Percentiles rank a stretch among this genome's conserved stretches.
These are phyloP conservation scores for Cercospora sp. DNA, from an alignment of 2,329 filamentous ascomycete genomes.

Conservation along the genomic window DNA sequence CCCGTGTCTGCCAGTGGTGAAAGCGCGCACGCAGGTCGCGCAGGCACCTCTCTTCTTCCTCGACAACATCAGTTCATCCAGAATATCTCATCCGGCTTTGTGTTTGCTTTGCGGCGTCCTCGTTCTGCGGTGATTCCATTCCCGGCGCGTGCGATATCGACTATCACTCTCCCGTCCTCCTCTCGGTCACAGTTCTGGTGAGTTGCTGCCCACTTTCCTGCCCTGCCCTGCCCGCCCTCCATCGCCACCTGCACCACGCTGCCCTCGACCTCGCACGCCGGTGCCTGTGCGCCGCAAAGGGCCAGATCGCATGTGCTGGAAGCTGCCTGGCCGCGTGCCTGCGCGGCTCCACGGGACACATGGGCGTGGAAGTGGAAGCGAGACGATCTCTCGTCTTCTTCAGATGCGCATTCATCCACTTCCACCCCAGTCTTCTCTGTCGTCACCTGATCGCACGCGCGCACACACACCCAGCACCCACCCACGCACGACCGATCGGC, in stretches of 20 bases:
- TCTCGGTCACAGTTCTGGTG: neutral
- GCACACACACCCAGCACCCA: neutral
- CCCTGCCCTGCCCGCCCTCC: neutral
- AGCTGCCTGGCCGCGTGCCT: neutral
- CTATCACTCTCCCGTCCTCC: neutral
- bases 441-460: slow-evolving; percentile 5
- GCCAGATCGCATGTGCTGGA: neutral
- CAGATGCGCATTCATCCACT: neutral
- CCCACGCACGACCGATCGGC: neutral
- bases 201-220: neutral
- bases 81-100: neutral
- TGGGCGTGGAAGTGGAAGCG: neutral
- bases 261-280: neutral
- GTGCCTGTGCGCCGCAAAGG: neutral
- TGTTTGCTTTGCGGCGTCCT: slow-evolving; percentile 6
- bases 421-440: neutral
- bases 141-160: neutral
- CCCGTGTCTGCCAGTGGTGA: neutral
- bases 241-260: neutral
- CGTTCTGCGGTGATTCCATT: slow-evolving; percentile 4
- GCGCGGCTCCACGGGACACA: neutral
- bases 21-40: neutral
- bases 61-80: neutral
- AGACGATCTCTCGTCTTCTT: neutral
- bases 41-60: neutral